Evolutionary conservation across 2,329 filamentous ascomycete species (phyloP).

Genomic region (Aspergillus viridinutans): DNA sequence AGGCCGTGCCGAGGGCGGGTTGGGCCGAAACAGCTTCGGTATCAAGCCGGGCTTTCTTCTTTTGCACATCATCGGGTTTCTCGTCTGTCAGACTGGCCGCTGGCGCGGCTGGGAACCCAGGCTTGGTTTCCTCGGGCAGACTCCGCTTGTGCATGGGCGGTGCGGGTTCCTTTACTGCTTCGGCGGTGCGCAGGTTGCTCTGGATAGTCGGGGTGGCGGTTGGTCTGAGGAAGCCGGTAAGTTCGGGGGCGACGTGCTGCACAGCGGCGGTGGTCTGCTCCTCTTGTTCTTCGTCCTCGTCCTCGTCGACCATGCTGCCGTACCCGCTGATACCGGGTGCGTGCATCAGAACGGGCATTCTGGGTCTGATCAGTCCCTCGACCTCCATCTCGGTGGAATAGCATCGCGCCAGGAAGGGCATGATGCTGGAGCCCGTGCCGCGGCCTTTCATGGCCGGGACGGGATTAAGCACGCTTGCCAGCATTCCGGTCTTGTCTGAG

Average conservation of each 20-base stretch:
- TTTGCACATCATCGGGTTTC: slow-evolving; percentile 14
- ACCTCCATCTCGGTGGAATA: slow-evolving; percentile 62
- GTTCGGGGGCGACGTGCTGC: slow-evolving; percentile 12
- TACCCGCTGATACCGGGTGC: slow-evolving; percentile 24
- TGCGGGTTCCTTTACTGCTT: slow-evolving; percentile 7
- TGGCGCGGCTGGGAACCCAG: slow-evolving; percentile 1
- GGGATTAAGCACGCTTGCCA: slow-evolving; percentile 78
- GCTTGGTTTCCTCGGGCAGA: slow-evolving; percentile 21
- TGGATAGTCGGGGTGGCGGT: slow-evolving; percentile 11
- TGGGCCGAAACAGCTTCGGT: slow-evolving; percentile 7
- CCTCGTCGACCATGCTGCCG: slow-evolving; percentile 20
- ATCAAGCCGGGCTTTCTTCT: slow-evolving; percentile 32
- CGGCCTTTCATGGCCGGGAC: slow-evolving; percentile 60
- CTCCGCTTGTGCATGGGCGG: slow-evolving; percentile 25
- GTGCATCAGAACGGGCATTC: slow-evolving; percentile 45
- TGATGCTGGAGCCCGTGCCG: slow-evolving; percentile 63
- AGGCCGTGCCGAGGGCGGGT: slow-evolving; percentile 8
- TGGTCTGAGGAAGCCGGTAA: slow-evolving; percentile 23
- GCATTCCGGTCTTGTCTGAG: slow-evolving; percentile 65
- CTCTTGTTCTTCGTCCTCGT: slow-evolving; percentile 31
- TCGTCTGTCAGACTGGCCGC: neutral
- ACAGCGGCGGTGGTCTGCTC: slow-evolving; percentile 13
- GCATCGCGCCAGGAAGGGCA: slow-evolving; percentile 70
- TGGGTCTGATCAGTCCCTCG: slow-evolving; percentile 62
- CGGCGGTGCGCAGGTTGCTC: slow-evolving; percentile 11